phyloP scores from a whole-genome alignment of 2,329 filamentous ascomycete species.

The Aspergillus quadricinctus region DNA sequence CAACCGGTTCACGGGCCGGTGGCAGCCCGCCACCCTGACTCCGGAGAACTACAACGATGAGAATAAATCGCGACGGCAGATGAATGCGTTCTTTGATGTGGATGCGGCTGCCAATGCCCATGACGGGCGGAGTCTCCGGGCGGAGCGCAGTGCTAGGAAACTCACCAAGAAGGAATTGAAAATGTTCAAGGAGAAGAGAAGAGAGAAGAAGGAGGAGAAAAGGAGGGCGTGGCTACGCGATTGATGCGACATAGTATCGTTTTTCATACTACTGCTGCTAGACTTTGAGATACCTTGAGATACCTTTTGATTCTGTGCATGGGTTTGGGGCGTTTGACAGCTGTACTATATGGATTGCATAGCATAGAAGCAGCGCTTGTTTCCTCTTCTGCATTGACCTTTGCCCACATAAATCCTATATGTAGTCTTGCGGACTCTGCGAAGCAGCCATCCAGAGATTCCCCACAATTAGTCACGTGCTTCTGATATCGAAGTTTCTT shows the following conservation, averaged over 20 bases:
- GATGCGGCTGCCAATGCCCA: constrained; percentile 89
- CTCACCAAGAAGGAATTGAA: constrained; percentile 81
- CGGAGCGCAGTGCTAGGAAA: constrained; percentile 81
- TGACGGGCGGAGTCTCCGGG: constrained; percentile 84
- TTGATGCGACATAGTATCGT: constrained; percentile 43
- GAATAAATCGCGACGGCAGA: constrained; percentile 79
- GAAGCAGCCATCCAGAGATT: not conserved
- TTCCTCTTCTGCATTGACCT: not conserved
- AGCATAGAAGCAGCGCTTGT: not conserved
- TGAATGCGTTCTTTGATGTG: constrained; percentile 94
- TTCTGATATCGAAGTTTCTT: not conserved
- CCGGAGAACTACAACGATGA: constrained; percentile 80
- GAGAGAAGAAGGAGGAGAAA: constrained; percentile 90
- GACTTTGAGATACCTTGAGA: constrained; percentile 9
- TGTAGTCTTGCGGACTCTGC: not conserved
- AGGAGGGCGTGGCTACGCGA: constrained; percentile 84
- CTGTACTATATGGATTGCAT: constrained; percentile 9
- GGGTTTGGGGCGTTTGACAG: constrained; percentile 8
- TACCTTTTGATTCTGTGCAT: constrained; percentile 12
- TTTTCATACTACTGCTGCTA: not conserved
- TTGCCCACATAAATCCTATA: not conserved
- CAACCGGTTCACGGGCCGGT: constrained; percentile 84
- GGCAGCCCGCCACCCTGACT: constrained; percentile 63
- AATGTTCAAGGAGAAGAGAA: constrained; percentile 84
- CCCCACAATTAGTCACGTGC: not conserved